Evolutionary conservation across 805 yeast genomes (phyloP).

Genomic region (Nakazawaea wickerhamii): DNA sequence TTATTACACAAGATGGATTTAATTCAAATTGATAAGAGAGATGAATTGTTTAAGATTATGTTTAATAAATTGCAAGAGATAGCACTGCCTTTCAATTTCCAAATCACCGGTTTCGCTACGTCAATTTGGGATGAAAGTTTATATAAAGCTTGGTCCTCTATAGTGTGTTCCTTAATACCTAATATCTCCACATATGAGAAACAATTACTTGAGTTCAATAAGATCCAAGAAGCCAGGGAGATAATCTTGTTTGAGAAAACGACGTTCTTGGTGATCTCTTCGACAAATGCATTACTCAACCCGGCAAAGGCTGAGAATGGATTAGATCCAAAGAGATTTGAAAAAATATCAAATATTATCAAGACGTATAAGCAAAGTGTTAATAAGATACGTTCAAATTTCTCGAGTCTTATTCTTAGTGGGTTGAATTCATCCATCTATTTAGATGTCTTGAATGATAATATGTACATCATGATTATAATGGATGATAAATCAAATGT

Average conservation of each 20-base stretch:
- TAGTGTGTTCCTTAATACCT: conserved; percentile 92
- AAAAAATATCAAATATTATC: conserved; percentile 88
- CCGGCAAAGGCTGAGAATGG: conserved; percentile 12
- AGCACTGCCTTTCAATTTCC: conserved; percentile 59
- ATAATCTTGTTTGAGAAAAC: conserved; percentile 89
- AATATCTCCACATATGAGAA: conserved; percentile 78
- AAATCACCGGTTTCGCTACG: conserved; percentile 83
- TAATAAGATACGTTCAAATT: conserved; percentile 78
- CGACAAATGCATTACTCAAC: conserved; percentile 32
- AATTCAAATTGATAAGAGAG: conserved; percentile 80
- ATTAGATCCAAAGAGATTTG: conserved; percentile 91
- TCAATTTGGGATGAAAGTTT: conserved; percentile 96
- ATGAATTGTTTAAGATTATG: conserved; percentile 78
- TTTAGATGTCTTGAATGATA: conserved; percentile 28
- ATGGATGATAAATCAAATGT: conserved; percentile 24
- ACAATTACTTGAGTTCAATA: conserved; percentile 67
- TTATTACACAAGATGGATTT: conserved; percentile 94
- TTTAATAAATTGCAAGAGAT: conserved; percentile 75
- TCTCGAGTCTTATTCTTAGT: conserved; percentile 67
- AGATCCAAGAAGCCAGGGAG: conserved; percentile 77
- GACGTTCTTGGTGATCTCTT: conserved; percentile 78
- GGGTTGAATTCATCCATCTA: conserved; percentile 36
- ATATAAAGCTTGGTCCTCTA: conserved; percentile 95
- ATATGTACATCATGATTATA: conserved; percentile 33
- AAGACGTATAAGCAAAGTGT: conserved; percentile 93